These are phyloP conservation scores for Boeremia lycopersici DNA, from an alignment of 2,329 filamentous ascomycete genomes.

Conservation along the genomic window DNA sequence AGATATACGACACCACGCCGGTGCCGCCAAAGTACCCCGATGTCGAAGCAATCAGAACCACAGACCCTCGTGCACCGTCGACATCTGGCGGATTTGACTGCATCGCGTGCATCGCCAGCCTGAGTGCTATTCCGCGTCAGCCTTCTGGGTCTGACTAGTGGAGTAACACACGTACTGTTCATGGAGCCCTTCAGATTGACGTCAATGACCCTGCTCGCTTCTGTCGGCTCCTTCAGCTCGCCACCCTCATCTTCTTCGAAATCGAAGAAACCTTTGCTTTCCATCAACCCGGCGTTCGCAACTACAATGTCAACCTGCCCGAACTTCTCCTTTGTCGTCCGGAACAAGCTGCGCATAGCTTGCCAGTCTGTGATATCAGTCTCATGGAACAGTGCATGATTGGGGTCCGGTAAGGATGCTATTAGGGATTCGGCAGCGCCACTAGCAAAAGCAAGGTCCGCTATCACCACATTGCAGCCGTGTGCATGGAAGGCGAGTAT, in stretches of 20 bases:
- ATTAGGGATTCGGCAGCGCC: constrained; percentile 39
- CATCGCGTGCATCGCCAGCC: constrained; percentile 40
- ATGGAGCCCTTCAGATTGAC: constrained; percentile 54
- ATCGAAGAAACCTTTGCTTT: constrained; percentile 38
- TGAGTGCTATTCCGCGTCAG: constrained; percentile 25
- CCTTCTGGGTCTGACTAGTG: background rate
- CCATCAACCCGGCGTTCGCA: constrained; percentile 53
- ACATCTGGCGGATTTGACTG: constrained; percentile 39
- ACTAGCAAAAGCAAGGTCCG: constrained; percentile 38
- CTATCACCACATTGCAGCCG: constrained; percentile 50
- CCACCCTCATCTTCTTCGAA: constrained; percentile 41
- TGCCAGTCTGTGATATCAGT: constrained; percentile 48
- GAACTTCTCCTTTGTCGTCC: constrained; percentile 39
- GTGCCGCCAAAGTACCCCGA: constrained; percentile 54
- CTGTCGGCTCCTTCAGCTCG: constrained; percentile 35
- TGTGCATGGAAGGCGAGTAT: constrained; percentile 44
- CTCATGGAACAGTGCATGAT: constrained; percentile 44
- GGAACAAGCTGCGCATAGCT: constrained; percentile 46
- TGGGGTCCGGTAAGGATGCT: constrained; percentile 30
- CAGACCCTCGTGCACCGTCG: constrained; percentile 40
- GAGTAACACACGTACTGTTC: constrained; percentile 45
- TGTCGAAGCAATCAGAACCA: constrained; percentile 51
- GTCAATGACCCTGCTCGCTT: constrained; percentile 40
- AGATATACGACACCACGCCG: constrained; percentile 51
- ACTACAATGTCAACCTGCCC: constrained; percentile 50